A percentile compares a stretch with the other conserved stretches of the same genome.
Evolutionary conservation across 2,329 filamentous ascomycete species (phyloP).

Genomic region (Ascochyta clinopodiicola): DNA sequence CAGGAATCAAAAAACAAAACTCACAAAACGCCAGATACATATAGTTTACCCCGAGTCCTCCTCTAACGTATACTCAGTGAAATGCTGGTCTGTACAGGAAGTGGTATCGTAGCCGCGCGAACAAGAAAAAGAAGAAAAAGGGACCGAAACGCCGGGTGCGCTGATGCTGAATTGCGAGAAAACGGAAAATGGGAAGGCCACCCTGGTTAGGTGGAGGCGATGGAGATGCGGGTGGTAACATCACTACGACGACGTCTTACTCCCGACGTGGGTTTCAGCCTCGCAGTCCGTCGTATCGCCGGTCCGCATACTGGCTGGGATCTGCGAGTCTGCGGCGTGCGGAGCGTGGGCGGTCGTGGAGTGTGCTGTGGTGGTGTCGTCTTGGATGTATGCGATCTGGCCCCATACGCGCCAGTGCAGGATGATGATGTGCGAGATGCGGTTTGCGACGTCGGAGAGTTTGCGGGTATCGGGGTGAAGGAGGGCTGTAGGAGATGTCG

Average conservation of each 20-base stretch:
- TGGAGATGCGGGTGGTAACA: neutral
- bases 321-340: neutral
- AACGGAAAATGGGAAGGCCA: neutral
- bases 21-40: neutral
- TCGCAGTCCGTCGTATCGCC: constrained; percentile 2
- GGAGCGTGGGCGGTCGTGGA: neutral
- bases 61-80: neutral
- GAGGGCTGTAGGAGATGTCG: constrained; percentile 23
- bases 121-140: neutral
- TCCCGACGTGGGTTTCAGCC: neutral
- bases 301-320: constrained; percentile 5
- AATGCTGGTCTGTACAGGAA: constrained; percentile 12
- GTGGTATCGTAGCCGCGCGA: constrained; percentile 6
- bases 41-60: neutral
- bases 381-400: constrained; percentile 68
- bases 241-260: constrained; percentile 5
- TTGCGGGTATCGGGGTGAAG: constrained; percentile 33
- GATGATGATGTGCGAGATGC: constrained; percentile 81
- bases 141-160: constrained; percentile 3
- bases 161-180: neutral
- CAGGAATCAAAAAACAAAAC: neutral
- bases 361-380: constrained; percentile 16
- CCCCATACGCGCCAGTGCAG: constrained; percentile 93
- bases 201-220: no score
- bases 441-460: constrained; percentile 73